Evolutionary conservation across 371 early-diverging fungal species (phyloP).

Genomic region (Mucor racemosus): DNA sequence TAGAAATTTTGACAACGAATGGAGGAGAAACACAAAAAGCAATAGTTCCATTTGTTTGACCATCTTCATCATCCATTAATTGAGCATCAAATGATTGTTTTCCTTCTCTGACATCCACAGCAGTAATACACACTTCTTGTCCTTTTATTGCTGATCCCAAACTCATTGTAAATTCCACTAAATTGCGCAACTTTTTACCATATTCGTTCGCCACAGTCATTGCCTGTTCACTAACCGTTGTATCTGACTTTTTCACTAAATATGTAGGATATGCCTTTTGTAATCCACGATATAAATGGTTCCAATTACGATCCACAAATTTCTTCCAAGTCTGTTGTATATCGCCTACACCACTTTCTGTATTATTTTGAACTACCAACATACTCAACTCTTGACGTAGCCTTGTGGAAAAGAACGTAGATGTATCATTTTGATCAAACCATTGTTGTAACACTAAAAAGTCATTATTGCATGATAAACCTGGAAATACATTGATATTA

Average conservation of each 20-base stretch:
- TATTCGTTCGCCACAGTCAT: constrained; percentile 25
- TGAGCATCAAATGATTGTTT: constrained; percentile 36
- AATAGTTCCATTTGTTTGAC: constrained; percentile 37
- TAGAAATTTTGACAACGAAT: constrained; percentile 39
- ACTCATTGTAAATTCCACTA: constrained; percentile 41
- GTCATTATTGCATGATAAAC: constrained; percentile 28
- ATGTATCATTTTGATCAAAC: constrained; percentile 29
- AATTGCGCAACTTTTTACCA: constrained; percentile 32
- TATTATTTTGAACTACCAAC: constrained; percentile 22
- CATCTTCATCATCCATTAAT: constrained; percentile 50
- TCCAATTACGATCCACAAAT: constrained; percentile 34
- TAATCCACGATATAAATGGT: constrained; percentile 44
- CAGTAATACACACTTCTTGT: constrained; percentile 48
- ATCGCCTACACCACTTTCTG: not conserved
- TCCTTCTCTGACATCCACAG: constrained; percentile 42
- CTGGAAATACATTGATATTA: constrained; percentile 38
- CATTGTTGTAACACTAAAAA: constrained; percentile 25
- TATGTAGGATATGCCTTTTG: constrained; percentile 46
- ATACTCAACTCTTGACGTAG: constrained; percentile 45
- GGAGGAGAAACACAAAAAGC: constrained; percentile 55
- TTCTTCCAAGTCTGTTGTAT: constrained; percentile 19
- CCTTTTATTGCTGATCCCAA: constrained; percentile 54
- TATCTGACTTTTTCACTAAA: constrained; percentile 15
- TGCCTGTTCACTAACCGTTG: constrained; percentile 27
- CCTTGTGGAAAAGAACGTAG: constrained; percentile 29